Base-by-base conservation (phyloP, 495 filamentous ascomycete genomes). In the Trypethelium eluteriae region DNA sequence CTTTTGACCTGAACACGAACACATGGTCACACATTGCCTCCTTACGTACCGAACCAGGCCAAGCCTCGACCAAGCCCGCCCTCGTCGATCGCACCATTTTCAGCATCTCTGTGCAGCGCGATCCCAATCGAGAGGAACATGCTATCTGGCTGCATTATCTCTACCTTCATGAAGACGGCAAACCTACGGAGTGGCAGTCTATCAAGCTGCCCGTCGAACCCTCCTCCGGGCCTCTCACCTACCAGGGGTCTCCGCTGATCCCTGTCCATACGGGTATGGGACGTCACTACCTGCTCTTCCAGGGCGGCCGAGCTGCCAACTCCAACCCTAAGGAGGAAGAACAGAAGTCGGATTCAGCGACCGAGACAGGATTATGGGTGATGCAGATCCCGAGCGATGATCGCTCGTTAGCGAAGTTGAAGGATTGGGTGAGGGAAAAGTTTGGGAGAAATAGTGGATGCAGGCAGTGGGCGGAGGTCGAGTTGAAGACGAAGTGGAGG, bases 181-280 rank as follows among this genome's bases (percentile, higher is more conserved):
- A 72, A 16, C 57, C 66, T 18, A 74, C 71, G n/a, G 71, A 69
- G 2, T 83, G 82, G 82, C 46, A 76, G 11, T 80, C 73, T 2
- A 62, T 77, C 11, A 66, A 68, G 0, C 81, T 81, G 65, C 77
- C 79, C 4, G 77, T 76, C 3, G 79, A 81, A 49, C 77, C 80
- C 0, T 65, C 80, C 3, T 70, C 73, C 0, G 69, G 66, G 5
- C 76, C 79, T 2, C 74, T 81, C 25, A 59, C 36, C 53, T 18
- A 59, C 53, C 70, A 67, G 2, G 77, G 76, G 18, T 80, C 74
- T 1, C 79, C 74, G 7, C 62, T 84, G 5, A 66, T 81, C 3
- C 78, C 81, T 0, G 59, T 83, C 14, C 75, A 69, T 0, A 82
- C 81, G 0, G 80, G 81, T 9, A 73, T 78, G n/a, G 82, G 82